Evolutionary conservation across 78 protist species (phyloP), one percentile per base, ranked within the genome.

Genomic region (Bodo saltans): DNA sequence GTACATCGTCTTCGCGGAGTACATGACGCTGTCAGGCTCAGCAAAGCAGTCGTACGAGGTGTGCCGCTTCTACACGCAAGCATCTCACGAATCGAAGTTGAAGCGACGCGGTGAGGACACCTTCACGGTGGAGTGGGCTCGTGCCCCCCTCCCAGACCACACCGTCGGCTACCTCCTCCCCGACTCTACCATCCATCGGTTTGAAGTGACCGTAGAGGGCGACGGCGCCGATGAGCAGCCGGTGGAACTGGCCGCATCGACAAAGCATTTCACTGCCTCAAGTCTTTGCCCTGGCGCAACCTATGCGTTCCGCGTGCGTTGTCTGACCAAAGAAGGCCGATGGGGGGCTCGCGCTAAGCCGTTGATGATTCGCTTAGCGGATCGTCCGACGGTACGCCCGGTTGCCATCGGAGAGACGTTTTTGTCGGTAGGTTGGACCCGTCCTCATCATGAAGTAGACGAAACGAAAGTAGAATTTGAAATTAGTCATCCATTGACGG

Each of bases 21-120:
- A 38, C 42, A 3, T 2, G 28, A 76, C 81, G 40, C 81, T 76
- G 29, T 3, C 42, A 33, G 81, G 81, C 25, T 12, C 12, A 33
- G 12, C 8, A 27, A 32, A 38, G 69, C 52, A 23, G 69, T 76
- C 69, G 81, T 12, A 4, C n/a, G 81, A 76, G 60, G 67, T 30
- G 40, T 28, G 17, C 3, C 81, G 81, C 32, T 76, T 76, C 69
- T 8, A 37, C 41, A 76, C 81, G 35, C 81, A 76, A 27, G 39
- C 8, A 26, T 4, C 81, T 2, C 34, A 39, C 69, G 81, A 23
- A 2, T 17, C 42, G 4, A 8, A 40, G 12, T 3, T 30, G 4
- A 40, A 1, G 25, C 47, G 34, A 1, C 34, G 12, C 3, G 81
- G 81, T 17, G 81, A 76, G 41, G 81, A 76, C 60, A 4, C 12